Evolutionary conservation across 805 yeast genomes (phyloP).

Genomic region (Zygotorulaspora sp.): DNA sequence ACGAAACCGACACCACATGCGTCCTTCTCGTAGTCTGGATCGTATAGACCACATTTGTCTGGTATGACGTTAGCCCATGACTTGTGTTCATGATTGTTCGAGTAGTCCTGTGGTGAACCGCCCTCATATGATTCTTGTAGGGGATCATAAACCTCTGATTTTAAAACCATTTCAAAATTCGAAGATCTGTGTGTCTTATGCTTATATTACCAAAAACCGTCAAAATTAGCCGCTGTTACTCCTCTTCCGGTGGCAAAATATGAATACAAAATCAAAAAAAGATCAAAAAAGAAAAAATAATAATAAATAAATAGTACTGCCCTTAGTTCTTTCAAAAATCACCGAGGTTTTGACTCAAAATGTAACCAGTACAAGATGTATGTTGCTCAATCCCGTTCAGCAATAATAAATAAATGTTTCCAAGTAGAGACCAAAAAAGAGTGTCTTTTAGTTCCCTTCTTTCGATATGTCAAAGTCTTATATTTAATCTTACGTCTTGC

Average conservation of each 20-base stretch:
- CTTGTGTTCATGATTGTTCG: conserved; percentile 41
- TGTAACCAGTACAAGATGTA: conserved; percentile 1
- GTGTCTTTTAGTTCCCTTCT: too few relatives aligned
- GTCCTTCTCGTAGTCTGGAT: conserved; percentile 90
- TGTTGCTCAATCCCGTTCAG: background rate
- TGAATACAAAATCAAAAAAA: background rate
- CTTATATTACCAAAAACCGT: too few relatives aligned
- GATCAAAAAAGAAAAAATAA: background rate
- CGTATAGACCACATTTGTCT: conserved; percentile 79
- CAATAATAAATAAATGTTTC: background rate
- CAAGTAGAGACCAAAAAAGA: too few relatives aligned
- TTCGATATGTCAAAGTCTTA: too few relatives aligned
- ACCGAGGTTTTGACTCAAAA: too few relatives aligned
- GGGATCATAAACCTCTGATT: conserved; percentile 29
- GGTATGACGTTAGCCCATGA: conserved; percentile 95
- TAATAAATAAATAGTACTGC: background rate
- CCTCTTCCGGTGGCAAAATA: background rate
- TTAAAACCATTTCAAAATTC: conserved; percentile 9
- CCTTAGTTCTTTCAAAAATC: too few relatives aligned
- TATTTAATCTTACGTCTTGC: too few relatives aligned
- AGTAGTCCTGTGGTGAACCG: conserved; percentile 21
- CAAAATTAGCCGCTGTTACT: too few relatives aligned
- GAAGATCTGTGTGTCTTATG: background rate
- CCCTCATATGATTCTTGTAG: conserved; percentile 31
- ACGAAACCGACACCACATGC: conserved; percentile 99